A percentile compares a stretch with the other conserved stretches of the same genome.
phyloP scores from a whole-genome alignment of 106 monocot genomes.

The Agapanthus africanus region DNA sequence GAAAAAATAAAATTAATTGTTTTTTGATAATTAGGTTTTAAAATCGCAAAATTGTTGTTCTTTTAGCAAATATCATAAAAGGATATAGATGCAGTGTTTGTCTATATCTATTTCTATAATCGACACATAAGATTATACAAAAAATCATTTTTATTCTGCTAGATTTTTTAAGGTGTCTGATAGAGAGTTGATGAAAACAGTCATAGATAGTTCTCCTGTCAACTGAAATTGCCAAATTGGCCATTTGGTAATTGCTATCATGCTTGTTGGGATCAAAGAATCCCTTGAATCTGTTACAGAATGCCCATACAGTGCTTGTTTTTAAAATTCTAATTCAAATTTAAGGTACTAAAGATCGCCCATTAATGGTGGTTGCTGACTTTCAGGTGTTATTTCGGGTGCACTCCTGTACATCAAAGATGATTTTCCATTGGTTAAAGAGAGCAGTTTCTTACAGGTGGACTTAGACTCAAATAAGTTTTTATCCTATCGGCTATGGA shows the following conservation, averaged over 20 bases:
- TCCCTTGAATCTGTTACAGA: neutral
- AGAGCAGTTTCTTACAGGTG: constrained; percentile 73
- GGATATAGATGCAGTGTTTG: too few relatives aligned
- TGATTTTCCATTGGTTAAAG: constrained; percentile 59
- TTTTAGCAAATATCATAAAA: too few relatives aligned
- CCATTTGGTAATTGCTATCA: neutral
- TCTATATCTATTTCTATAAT: too few relatives aligned
- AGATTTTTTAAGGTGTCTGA: neutral
- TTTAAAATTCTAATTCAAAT: neutral
- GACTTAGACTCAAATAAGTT: neutral
- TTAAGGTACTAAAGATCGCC: neutral
- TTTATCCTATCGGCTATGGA: neutral
- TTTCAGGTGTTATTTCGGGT: constrained; percentile 89
- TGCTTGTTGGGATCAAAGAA: neutral
- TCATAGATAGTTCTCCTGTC: neutral
- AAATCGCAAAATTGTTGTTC: too few relatives aligned
- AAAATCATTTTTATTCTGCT: too few relatives aligned
- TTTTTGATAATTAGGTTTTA: too few relatives aligned
- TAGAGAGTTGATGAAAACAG: neutral
- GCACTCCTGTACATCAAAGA: constrained; percentile 90
- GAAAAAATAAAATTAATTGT: too few relatives aligned
- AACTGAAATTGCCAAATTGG: neutral
- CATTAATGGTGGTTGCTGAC: constrained; percentile 4
- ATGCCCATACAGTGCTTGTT: neutral
- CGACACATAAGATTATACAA: too few relatives aligned